phyloP scores from a whole-genome alignment of 2,329 filamentous ascomycete species.

The Proliferodiscus dingleyae region DNA sequence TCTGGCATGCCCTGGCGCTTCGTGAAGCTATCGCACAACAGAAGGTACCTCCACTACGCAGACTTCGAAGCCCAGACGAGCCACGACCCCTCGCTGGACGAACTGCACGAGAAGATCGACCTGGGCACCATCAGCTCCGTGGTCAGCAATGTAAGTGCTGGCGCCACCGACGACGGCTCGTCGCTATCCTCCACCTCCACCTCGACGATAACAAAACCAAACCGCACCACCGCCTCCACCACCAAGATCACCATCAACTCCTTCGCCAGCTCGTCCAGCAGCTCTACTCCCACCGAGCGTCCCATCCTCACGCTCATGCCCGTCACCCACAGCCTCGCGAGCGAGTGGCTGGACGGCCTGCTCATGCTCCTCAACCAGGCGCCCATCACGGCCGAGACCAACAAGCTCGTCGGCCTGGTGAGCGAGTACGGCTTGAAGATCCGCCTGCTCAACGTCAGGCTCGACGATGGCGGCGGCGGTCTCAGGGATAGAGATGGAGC shows the following conservation, averaged over 20 bases:
- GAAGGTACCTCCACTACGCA: constrained; percentile 83
- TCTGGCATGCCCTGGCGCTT: constrained; percentile 70
- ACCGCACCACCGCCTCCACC: constrained; percentile 40
- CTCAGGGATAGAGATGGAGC: constrained; percentile 43
- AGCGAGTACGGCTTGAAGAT: constrained; percentile 92
- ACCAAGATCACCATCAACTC: constrained; percentile 94
- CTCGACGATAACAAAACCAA: constrained; percentile 36
- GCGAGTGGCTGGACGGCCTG: constrained; percentile 94
- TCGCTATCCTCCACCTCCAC: constrained; percentile 38
- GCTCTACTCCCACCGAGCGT: constrained; percentile 31
- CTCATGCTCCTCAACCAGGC: constrained; percentile 93
- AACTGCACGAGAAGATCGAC: constrained; percentile 77
- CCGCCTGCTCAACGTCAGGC: constrained; percentile 80
- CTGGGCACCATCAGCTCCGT: constrained; percentile 85
- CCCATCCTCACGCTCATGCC: constrained; percentile 81
- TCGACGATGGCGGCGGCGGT: constrained; percentile 73
- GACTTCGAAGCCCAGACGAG: constrained; percentile 67
- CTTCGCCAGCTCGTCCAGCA: constrained; percentile 70
- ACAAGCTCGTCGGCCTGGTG: constrained; percentile 79
- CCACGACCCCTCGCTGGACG: constrained; percentile 66
- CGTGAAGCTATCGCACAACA: constrained; percentile 83
- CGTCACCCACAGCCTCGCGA: constrained; percentile 73
- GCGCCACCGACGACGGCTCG: constrained; percentile 42
- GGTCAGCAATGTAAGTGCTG: constrained; percentile 92
- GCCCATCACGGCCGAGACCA: constrained; percentile 95